Base-by-base conservation (phyloP, 2,329 filamentous ascomycete genomes). In the Dactylellina sp. region DNA sequence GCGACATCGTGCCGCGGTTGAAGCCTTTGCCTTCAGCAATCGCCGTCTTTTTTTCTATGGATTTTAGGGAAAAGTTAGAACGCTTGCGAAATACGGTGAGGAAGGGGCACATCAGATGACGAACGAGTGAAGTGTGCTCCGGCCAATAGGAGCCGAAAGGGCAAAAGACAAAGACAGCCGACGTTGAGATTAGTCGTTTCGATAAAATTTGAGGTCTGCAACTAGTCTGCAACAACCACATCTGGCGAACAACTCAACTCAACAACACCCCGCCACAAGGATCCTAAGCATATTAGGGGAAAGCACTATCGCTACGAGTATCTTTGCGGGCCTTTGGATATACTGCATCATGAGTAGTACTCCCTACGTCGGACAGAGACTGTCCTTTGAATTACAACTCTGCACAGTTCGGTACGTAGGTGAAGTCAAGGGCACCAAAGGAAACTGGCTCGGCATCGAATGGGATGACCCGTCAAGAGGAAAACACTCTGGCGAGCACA, bases 391-490 rank as follows among this genome's bases (percentile, higher is more conserved):
- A 76, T 88, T 88, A 32, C 87, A 88, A 18, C 82, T 91, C 44
- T 97, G 93, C 82, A 98, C 94, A 0, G 86, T 98, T 68, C 89
- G 92, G 75, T 98, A 93, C 80, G 82, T 91, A 75, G 95, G 95
- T 47, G 81, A 86, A 35, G 90, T 98, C 6, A 85, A 87, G 56
- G 91, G 90, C 77, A 93, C 92, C 7, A 85, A 86, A 46, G 91
- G 92, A 53, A 84, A 86, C 75, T 98, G 94, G 93, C 86, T 98
- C 35, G 95, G 95, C 50, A 92, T 98, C 52, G 95, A 99, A 85
- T 99, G 95, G 95, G 94, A 98, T 82, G 91, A 97, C 80, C 84
- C 89, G 65, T 85, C 84, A 39, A 86, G 93, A 78, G 95, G 95
- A 75, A 98, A 97, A 83, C 93, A 99, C 82, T 87, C 94, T 79